Percentiles rank a stretch among this genome's conserved stretches.
Conservation (phyloP, 306 rosid genomes). For the Fragaria iinumae region DNA sequence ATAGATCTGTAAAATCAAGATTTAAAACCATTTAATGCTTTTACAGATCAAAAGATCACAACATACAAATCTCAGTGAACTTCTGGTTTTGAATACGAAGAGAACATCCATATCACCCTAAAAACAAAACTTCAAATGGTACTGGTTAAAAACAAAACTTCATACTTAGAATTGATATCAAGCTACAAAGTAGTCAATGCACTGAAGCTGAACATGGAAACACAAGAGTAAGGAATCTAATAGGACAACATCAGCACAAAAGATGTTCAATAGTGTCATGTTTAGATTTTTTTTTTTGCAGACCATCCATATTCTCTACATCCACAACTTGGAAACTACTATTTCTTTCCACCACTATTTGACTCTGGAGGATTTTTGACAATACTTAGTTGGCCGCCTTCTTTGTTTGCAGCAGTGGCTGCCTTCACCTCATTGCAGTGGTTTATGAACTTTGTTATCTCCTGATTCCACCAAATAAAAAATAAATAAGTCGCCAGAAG, state of each 20-base stretch:
- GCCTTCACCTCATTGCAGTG: constrained; percentile 87
- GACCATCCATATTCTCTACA: not conserved
- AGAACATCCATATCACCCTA: not conserved
- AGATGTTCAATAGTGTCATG: not conserved
- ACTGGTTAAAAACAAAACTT: not conserved
- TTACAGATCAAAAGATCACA: not conserved
- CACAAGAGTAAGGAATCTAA: not conserved
- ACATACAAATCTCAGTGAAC: not conserved
- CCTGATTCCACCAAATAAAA: constrained; percentile 43
- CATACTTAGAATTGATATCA: not conserved
- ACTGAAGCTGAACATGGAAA: not conserved
- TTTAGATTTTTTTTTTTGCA: not conserved
- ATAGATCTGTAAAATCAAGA: not conserved
- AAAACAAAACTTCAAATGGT: not conserved
- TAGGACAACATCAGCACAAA: not conserved
- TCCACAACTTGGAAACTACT: constrained; percentile 24
- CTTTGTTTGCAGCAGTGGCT: constrained; percentile 73
- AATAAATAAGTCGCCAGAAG: not conserved
- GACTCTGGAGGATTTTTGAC: constrained; percentile 49
- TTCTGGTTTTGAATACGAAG: not conserved
- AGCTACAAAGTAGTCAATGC: not conserved
- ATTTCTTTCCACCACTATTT: constrained; percentile 33
- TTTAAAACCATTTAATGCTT: not conserved
- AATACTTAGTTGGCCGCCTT: constrained; percentile 79
- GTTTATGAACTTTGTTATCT: constrained; percentile 86